Conservation (phyloP, 208 protist species). For the Acanthamoeba divionensis region DNA sequence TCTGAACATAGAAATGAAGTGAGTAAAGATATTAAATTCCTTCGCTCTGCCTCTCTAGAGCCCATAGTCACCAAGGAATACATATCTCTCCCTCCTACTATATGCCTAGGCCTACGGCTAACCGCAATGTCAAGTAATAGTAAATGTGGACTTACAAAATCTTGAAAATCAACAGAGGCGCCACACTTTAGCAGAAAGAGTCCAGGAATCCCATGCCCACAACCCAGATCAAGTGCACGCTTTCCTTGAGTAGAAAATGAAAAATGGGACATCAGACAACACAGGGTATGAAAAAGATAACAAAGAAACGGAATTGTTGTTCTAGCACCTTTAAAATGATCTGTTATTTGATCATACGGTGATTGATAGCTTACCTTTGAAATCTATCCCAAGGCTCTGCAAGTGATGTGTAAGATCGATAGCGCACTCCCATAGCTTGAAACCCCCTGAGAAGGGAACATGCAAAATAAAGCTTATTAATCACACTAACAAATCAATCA, state of each 20-base stretch:
- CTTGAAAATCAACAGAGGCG: conserved; percentile 4
- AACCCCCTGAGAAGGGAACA: not conserved
- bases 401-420: not conserved
- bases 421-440: conserved; percentile 48
- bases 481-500: not conserved
- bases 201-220: conserved; percentile 16
- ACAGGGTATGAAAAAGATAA: no score
- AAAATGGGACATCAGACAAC: no score
- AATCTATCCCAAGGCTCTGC: not conserved
- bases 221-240: conserved; percentile 34
- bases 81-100: no score
- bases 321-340: no score
- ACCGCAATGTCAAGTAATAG: not conserved
- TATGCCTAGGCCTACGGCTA: no score
- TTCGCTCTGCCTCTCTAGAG: not conserved
- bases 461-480: not conserved
- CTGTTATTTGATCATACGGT: no score
- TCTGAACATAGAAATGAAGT: not conserved
- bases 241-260: not conserved
- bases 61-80: no score
- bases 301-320: no score
- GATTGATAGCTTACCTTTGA: not conserved
- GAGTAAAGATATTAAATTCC: not conserved
- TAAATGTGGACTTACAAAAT: not conserved
- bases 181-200: conserved; percentile 4